phyloP scores from a whole-genome alignment of 345 rosid genomes.

The Populus ilicifolia region DNA sequence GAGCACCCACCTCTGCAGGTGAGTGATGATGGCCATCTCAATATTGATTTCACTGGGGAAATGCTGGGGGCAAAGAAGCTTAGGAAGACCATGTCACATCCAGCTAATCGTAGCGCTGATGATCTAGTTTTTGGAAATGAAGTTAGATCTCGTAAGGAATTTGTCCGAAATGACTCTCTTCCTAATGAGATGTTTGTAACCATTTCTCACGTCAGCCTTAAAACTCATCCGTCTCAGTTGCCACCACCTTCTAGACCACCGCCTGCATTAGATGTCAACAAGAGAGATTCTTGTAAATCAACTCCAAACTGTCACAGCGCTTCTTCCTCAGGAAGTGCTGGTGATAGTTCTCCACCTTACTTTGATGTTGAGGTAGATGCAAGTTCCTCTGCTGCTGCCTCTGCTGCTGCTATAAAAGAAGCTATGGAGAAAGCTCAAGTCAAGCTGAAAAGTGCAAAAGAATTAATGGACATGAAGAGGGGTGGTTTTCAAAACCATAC shows the following conservation, averaged over 20 bases:
- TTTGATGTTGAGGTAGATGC: slow-evolving; percentile 95
- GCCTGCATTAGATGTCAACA: slow-evolving; percentile 40
- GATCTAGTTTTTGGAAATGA: slow-evolving; percentile 33
- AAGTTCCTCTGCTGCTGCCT: slow-evolving; percentile 67
- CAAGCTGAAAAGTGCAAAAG: slow-evolving; percentile 65
- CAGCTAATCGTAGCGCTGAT: slow-evolving; percentile 21
- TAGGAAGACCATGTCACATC: slow-evolving; percentile 41
- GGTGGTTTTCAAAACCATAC: slow-evolving; percentile 32
- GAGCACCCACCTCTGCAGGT: slow-evolving; percentile 24
- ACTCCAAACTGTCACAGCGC: slow-evolving; percentile 34
- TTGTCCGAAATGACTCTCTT: slow-evolving; percentile 35
- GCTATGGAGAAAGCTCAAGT: slow-evolving; percentile 81
- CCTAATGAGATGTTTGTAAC: slow-evolving; percentile 55
- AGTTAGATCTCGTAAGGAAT: slow-evolving; percentile 28
- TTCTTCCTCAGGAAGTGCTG: slow-evolving; percentile 39
- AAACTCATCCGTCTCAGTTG: slow-evolving; percentile 69
- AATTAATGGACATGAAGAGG: slow-evolving; percentile 60
- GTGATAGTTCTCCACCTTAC: slow-evolving; percentile 57
- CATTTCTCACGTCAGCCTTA: slow-evolving; percentile 70
- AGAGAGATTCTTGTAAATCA: slow-evolving; percentile 28
- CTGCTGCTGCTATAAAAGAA: slow-evolving; percentile 72
- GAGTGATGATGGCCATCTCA: slow-evolving; percentile 30
- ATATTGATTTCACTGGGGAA: slow-evolving; percentile 30
- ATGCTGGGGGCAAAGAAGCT: slow-evolving; percentile 34
- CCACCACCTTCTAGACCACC: slow-evolving; percentile 92